Evolutionary conservation across 2,329 filamentous ascomycete genomes (phyloP).

Genomic region (Aspergillus latus): DNA sequence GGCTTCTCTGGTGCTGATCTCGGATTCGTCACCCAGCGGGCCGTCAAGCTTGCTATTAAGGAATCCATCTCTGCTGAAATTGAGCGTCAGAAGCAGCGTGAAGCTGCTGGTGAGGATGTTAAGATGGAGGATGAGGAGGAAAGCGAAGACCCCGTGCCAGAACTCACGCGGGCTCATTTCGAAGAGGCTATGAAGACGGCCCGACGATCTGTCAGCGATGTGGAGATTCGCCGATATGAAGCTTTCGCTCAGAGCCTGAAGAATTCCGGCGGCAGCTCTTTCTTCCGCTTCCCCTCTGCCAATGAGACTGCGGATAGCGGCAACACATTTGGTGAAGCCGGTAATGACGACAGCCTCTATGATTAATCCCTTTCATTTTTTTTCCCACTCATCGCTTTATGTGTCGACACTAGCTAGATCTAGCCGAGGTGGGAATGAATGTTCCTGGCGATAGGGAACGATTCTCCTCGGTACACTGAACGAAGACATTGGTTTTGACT

Average conservation of each 20-base stretch:
- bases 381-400: constrained; percentile 48
- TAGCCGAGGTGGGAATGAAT: constrained; percentile 23
- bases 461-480: constrained; percentile 12
- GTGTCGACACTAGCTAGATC: constrained; percentile 24
- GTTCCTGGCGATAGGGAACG: constrained; percentile 18
- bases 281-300: constrained; percentile 88
- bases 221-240: constrained; percentile 97
- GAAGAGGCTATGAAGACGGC: constrained; percentile 98
- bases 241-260: constrained; percentile 99
- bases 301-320: constrained; percentile 55
- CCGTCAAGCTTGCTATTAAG: constrained; percentile 99
- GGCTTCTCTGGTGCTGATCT: constrained; percentile 99
- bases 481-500: constrained; percentile 14
- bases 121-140: constrained; percentile 70
- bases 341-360: constrained; percentile 95
- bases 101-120: constrained; percentile 72
- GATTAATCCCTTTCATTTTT: constrained; percentile 60
- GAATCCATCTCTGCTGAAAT: constrained; percentile 88
- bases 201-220: constrained; percentile 88
- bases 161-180: constrained; percentile 94
- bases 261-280: constrained; percentile 90
- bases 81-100: constrained; percentile 82
- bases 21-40: constrained; percentile 97
- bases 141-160: constrained; percentile 86
- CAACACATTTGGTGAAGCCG: constrained; percentile 74